Evolutionary conservation across 306 rosid species (phyloP).

Genomic region (Acacia crassicarpa): DNA sequence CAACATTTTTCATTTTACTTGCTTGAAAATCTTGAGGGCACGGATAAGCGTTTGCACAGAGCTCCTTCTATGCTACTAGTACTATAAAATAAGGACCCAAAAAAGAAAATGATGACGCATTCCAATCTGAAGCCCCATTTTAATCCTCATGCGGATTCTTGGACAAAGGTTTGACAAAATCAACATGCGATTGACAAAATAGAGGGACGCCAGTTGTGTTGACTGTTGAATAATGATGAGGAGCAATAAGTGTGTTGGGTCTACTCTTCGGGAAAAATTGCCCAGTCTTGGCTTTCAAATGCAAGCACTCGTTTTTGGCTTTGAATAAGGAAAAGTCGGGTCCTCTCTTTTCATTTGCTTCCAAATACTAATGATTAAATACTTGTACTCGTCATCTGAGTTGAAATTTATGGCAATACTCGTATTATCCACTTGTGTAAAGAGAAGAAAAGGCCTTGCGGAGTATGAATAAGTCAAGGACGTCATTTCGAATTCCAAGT

Average conservation of each 20-base stretch:
- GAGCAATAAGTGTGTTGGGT: background rate
- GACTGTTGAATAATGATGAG: background rate
- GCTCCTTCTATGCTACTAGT: background rate
- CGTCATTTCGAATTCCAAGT: background rate
- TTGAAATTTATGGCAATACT: background rate
- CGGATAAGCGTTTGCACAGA: background rate
- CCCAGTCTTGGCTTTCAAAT: background rate
- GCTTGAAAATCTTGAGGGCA: background rate
- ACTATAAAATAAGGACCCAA: background rate
- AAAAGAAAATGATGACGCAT: background rate
- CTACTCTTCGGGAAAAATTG: background rate
- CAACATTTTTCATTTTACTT: background rate
- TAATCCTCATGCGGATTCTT: background rate
- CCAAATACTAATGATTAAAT: background rate
- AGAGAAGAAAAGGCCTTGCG: background rate
- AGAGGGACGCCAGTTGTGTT: background rate
- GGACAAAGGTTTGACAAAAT: background rate
- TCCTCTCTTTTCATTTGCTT: background rate
- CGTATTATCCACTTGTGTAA: background rate
- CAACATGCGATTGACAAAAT: background rate
- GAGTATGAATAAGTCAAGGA: background rate
- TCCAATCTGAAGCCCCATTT: background rate
- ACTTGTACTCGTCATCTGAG: background rate
- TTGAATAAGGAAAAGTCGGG: background rate
- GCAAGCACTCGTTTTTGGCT: background rate